Evolutionary conservation across 1,284 basidiomycete species (phyloP).

Genomic region (Leccinum ponderosum): DNA sequence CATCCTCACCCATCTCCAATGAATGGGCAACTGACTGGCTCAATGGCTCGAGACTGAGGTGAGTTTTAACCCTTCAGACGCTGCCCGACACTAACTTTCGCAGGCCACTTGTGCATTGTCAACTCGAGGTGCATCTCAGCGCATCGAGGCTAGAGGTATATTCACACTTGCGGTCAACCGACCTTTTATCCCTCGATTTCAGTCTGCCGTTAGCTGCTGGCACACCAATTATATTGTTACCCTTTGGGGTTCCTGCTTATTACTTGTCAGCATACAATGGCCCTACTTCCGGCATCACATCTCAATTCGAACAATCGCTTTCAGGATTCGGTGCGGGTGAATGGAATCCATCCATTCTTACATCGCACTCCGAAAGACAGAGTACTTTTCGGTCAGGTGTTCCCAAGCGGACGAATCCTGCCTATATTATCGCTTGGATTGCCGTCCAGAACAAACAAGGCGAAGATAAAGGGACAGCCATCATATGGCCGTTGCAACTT

Average conservation of each 20-base stretch:
- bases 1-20: conserved; percentile 40
- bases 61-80: conserved; percentile 8
- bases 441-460: conserved; percentile 72
- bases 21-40: conserved; percentile 70
- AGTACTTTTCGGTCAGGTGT: conserved; percentile 12
- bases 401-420: conserved; percentile 22
- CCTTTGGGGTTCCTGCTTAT: conserved; percentile 71
- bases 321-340: conserved; percentile 56
- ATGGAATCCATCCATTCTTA: conserved; percentile 39
- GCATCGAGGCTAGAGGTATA: conserved; percentile 56
- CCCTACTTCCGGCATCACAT: conserved; percentile 57
- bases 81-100: conserved; percentile 5
- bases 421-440: conserved; percentile 72
- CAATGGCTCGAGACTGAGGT: conserved; percentile 49
- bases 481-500: conserved; percentile 67
- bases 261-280: conserved; percentile 65
- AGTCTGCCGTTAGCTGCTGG: conserved; percentile 52
- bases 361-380: conserved; percentile 20
- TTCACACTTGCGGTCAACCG: conserved; percentile 55
- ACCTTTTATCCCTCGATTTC: conserved; percentile 45
- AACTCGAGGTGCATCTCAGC: conserved; percentile 56
- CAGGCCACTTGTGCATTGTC: conserved; percentile 60
- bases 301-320: conserved; percentile 62
- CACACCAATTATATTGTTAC: conserved; percentile 64
- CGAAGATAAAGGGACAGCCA: conserved; percentile 72